Base-by-base conservation (phyloP, 2,329 filamentous ascomycete species). In the Fusarium sp. region DNA sequence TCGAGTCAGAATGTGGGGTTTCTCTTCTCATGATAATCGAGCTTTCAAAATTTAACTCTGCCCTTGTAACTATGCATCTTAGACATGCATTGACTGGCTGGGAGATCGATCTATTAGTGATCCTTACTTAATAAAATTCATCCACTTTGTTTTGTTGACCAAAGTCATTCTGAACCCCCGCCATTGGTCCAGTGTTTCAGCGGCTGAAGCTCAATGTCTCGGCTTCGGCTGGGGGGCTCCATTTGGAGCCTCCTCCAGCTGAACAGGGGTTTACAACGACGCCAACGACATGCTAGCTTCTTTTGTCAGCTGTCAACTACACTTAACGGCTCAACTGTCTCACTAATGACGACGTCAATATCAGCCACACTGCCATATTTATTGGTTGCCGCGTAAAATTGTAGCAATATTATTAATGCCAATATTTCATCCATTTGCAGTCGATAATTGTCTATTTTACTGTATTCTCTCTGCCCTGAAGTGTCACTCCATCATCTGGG, bases 351-450 rank as follows among this genome's bases (percentile, higher is more conserved):
- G 20, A 56, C 36, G 53, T 10, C 15, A 6, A 38, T 20, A 15
- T 42, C 12, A 56, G 53, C 26, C 36, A 14, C 36, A 4, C 6
- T 2, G 6, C 24, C 2, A 42, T 56, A 15, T 8, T 11, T 18
- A 1, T 22, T 22, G 20, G 24, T 18, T 20, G 2, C 2, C 2
- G 10, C 7, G 13, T 41, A 18, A 39, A 5, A 30, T 30, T 5
- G 8, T 0, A 18, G 4, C 12, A 55, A 2, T 5, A 5, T 28
- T 18, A n/a, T 18, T 14, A 7, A n/a, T 4, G 8, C 6, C 15
- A 20, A n/a, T 30, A 39, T 14, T 18, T 24, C 2, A 12, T 39
- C 2, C 8, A 4, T 20, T 11, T 4, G 2, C 8, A 18, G 20
- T n/a, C 10, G 3, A n/a, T 12, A 30, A 20, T 14, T 30, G 8